Percentiles rank a stretch among this genome's conserved stretches.
Evolutionary conservation across 805 yeast genomes (phyloP).

Genomic region (Saccharomycopsis sp.): DNA sequence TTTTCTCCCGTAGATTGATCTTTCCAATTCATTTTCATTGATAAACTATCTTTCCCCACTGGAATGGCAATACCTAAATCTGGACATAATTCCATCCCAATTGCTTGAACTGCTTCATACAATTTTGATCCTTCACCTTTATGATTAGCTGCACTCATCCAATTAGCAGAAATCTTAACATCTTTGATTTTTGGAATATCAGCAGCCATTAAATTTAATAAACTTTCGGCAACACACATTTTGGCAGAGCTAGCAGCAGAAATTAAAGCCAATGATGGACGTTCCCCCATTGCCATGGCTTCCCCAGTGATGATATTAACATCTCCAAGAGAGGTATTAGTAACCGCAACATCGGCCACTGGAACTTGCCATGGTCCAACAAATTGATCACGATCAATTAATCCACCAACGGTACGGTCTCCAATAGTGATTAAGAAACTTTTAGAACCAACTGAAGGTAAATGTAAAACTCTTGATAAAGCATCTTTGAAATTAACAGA

Average conservation of each 20-base stretch:
- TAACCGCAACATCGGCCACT: conserved; percentile 96
- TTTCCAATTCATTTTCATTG: conserved; percentile 98
- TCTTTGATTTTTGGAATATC: conserved; percentile 66
- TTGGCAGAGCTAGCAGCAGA: conserved; percentile 88
- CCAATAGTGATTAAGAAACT: conserved; percentile 95
- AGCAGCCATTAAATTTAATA: conserved; percentile 81
- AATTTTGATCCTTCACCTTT: conserved; percentile 91
- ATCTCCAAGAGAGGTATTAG: conserved; percentile 81
- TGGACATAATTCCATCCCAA: conserved; percentile 91
- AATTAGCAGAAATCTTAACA: conserved; percentile 88
- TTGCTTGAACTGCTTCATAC: conserved; percentile 95
- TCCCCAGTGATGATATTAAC: conserved; percentile 75
- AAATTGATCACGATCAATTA: conserved; percentile 95
- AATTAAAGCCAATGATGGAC: conserved; percentile 81
- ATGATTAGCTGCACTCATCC: conserved; percentile 98
- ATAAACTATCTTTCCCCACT: conserved; percentile 98
- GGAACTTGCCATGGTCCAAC: conserved; percentile 99
- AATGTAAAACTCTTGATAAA: conserved; percentile 66
- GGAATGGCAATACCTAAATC: conserved; percentile 87
- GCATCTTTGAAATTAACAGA: conserved; percentile 40
- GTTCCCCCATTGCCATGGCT: conserved; percentile 96
- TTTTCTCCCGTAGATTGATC: conserved; percentile 25
- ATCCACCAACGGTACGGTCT: conserved; percentile 95
- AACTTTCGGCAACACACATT: conserved; percentile 91
- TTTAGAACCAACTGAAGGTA: conserved; percentile 94